Conservation (phyloP, 208 protist genomes). For the Leishmania mexicana region DNA sequence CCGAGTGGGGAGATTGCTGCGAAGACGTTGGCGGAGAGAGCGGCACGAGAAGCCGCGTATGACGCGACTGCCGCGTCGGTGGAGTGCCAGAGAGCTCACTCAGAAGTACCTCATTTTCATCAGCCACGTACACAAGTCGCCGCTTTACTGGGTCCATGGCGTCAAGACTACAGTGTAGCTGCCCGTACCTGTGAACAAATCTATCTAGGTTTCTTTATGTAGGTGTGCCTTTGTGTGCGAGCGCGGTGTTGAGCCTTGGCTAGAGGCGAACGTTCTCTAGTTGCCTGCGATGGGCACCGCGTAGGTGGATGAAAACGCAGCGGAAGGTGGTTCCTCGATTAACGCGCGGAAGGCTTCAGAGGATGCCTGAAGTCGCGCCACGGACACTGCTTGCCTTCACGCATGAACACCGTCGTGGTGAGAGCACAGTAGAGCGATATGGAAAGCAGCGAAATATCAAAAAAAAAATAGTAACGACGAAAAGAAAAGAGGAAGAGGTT, state of each 20-base stretch:
- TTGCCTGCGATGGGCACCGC: not conserved
- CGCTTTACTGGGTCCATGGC: constrained; percentile 54
- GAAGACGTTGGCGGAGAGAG: constrained; percentile 36
- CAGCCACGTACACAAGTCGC: constrained; percentile 72
- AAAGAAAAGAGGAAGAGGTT: not conserved
- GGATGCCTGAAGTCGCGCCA: not conserved
- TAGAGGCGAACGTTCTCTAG: not conserved
- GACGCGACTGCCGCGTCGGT: constrained; percentile 46
- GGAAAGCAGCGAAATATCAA: not conserved
- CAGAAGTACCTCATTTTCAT: constrained; percentile 61
- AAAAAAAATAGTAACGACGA: not conserved
- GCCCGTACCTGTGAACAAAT: not conserved
- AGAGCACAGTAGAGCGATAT: too few species aligned
- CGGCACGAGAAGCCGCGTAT: constrained; percentile 42
- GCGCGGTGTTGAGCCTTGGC: not conserved
- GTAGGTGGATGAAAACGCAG: not conserved
- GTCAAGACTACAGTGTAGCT: not conserved
- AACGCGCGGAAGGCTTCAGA: not conserved
- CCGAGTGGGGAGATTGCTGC: constrained; percentile 7
- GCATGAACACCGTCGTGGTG: not conserved
- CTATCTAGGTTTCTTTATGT: not conserved
- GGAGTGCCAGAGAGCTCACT: constrained; percentile 58
- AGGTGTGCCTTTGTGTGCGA: not conserved
- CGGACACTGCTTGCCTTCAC: not conserved
- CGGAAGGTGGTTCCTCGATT: not conserved